Evolutionary conservation across 305 asterid species (phyloP).

Genomic region (Lippia alba): DNA sequence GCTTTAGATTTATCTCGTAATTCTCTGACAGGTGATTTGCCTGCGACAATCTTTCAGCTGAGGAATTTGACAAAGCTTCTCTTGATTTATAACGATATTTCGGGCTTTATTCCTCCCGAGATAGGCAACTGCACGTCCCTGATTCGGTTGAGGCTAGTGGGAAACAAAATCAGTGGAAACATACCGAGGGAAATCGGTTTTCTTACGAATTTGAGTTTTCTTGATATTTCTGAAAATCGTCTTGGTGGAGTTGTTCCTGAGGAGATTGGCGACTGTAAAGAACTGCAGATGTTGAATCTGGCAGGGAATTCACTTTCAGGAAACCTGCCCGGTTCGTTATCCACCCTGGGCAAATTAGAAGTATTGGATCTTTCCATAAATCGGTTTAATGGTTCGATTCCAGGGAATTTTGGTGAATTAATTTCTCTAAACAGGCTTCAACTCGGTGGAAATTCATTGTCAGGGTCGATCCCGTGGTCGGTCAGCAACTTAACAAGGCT

Average conservation of each 20-base stretch:
- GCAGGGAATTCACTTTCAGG: constrained; percentile 68
- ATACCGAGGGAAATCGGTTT: constrained; percentile 70
- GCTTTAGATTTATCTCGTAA: constrained; percentile 80
- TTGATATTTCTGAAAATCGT: constrained; percentile 69
- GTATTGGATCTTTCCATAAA: constrained; percentile 72
- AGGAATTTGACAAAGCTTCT: constrained; percentile 72
- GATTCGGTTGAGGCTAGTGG: constrained; percentile 60
- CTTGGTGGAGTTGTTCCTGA: constrained; percentile 66
- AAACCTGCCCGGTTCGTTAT: constrained; percentile 55
- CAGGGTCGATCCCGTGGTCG: constrained; percentile 65
- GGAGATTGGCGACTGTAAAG: constrained; percentile 72
- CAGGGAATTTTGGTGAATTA: constrained; percentile 64
- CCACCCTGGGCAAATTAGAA: constrained; percentile 62
- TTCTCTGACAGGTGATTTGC: constrained; percentile 67
- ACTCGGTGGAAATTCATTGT: constrained; percentile 57
- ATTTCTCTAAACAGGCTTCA: constrained; percentile 58
- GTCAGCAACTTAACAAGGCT: constrained; percentile 69
- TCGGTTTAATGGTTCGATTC: constrained; percentile 59
- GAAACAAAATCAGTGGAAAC: constrained; percentile 64
- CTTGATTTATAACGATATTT: constrained; percentile 64
- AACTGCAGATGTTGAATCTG: constrained; percentile 68
- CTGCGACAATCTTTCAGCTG: constrained; percentile 63
- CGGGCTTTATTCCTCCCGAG: constrained; percentile 75
- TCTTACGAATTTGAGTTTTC: constrained; percentile 62
- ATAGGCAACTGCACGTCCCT: constrained; percentile 77